Conservation (phyloP, 2,329 filamentous ascomycete species). For the Pseudogymnoascus sp. region DNA sequence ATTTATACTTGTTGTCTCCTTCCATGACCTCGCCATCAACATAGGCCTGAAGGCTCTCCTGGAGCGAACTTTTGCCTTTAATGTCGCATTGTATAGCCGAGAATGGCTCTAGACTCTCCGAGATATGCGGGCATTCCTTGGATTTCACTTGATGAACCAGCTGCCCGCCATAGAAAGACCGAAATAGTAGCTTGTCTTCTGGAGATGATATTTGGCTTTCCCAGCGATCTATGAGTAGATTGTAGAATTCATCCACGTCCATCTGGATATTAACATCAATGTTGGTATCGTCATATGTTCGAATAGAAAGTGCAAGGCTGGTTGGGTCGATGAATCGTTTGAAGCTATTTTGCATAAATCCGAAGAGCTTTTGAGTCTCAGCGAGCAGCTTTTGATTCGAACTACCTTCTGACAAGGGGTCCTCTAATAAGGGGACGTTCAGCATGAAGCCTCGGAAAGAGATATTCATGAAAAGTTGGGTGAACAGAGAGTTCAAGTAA, state of each 20-base stretch:
- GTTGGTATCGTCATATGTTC: slow-evolving; percentile 70
- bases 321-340: slow-evolving; percentile 66
- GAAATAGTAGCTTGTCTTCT: slow-evolving; percentile 64
- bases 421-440: slow-evolving; percentile 32
- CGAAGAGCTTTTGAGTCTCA: slow-evolving; percentile 76
- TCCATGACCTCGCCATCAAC: slow-evolving; percentile 95
- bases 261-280: slow-evolving; percentile 90
- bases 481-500: slow-evolving; percentile 90
- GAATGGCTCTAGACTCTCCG: slow-evolving; percentile 82
- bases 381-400: slow-evolving; percentile 60
- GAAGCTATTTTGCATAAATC: slow-evolving; percentile 75
- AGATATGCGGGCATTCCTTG: slow-evolving; percentile 89
- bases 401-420: slow-evolving; percentile 43
- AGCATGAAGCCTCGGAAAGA: slow-evolving; percentile 82
- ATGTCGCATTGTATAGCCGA: slow-evolving; percentile 95
- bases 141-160: slow-evolving; percentile 93
- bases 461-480: slow-evolving; percentile 93
- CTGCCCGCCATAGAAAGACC: slow-evolving; percentile 83
- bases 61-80: slow-evolving; percentile 75
- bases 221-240: slow-evolving; percentile 83
- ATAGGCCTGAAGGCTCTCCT: slow-evolving; percentile 89
- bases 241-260: slow-evolving; percentile 98
- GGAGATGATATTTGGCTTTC: slow-evolving; percentile 68
- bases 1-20: slow-evolving; percentile 98
- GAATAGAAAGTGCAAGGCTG: slow-evolving; percentile 66